phyloP scores from a whole-genome alignment of 129 eudicot species.

The Heracleum sosnowskyi region DNA sequence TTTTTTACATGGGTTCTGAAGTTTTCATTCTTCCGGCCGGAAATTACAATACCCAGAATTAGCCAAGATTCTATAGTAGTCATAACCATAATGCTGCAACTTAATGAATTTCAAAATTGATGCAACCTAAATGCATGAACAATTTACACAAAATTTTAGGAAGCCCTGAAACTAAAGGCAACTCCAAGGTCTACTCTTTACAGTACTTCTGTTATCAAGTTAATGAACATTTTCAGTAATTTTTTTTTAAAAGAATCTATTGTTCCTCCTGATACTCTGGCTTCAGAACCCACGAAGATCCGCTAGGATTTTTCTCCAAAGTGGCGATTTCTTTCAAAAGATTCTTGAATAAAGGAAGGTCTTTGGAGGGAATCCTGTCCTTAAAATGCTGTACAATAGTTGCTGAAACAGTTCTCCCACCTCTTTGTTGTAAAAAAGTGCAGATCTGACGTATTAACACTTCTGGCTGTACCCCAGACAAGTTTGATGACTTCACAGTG shows the following conservation, averaged over 20 bases:
- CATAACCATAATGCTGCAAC: neutral
- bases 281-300: constrained; percentile 78
- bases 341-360: constrained; percentile 74
- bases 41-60: neutral
- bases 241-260: neutral
- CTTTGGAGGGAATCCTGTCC: constrained; percentile 73
- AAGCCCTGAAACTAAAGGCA: neutral
- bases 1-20: no score
- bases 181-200: neutral
- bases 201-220: neutral
- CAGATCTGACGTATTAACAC: constrained; percentile 86
- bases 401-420: constrained; percentile 65
- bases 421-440: constrained; percentile 64
- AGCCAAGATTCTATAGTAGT: neutral
- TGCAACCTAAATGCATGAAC: neutral
- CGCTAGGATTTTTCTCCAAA: constrained; percentile 51
- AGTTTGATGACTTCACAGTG: constrained; percentile 22
- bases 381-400: constrained; percentile 65
- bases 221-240: neutral
- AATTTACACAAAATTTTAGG: neutral
- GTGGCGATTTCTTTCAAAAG: constrained; percentile 83
- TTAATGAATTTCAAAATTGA: neutral
- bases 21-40: no score
- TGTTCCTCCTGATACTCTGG: constrained; percentile 54
- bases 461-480: constrained; percentile 67